Conservation (phyloP, 208 protist genomes). For the Leishmania lainsoni region DNA sequence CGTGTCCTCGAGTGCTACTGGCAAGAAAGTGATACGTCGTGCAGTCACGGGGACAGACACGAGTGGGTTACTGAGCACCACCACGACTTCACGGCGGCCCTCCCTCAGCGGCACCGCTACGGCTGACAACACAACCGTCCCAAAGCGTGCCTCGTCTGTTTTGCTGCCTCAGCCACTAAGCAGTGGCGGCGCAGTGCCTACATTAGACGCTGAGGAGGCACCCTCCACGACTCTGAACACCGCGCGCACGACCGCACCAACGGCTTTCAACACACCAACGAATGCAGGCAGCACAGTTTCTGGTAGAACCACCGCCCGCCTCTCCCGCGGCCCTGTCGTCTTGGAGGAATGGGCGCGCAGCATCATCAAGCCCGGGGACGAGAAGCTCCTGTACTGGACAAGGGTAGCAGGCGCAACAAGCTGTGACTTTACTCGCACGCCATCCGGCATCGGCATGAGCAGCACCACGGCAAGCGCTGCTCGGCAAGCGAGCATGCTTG, state of each 20-base stretch:
- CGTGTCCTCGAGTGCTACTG: background rate
- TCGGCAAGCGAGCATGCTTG: slow-evolving; percentile 3
- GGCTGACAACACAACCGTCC: slow-evolving; percentile 3
- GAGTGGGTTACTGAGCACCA: background rate
- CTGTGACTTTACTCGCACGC: slow-evolving; percentile 14
- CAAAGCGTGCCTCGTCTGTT: slow-evolving; percentile 22
- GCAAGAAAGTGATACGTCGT: slow-evolving; percentile 19
- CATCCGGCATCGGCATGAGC: slow-evolving; percentile 12
- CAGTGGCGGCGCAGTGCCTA: background rate
- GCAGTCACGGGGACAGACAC: background rate
- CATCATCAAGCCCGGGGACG: slow-evolving; percentile 74
- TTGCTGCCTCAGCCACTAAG: background rate
- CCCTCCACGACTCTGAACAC: slow-evolving; percentile 19
- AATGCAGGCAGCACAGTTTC: background rate
- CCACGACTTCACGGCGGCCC: slow-evolving; percentile 2
- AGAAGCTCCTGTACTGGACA: slow-evolving; percentile 66
- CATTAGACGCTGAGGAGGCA: background rate
- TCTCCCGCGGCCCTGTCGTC: slow-evolving; percentile 47
- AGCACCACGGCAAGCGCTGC: slow-evolving; percentile 6
- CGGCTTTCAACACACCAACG: background rate
- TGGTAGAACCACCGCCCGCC: slow-evolving; percentile 1
- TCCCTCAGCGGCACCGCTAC: slow-evolving; percentile 7
- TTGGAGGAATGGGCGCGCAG: slow-evolving; percentile 80
- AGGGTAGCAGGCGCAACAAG: background rate
- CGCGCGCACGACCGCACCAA: background rate